Base-by-base conservation (phyloP, 2,329 filamentous ascomycete genomes). In the Trichoderma arundinaceum region DNA sequence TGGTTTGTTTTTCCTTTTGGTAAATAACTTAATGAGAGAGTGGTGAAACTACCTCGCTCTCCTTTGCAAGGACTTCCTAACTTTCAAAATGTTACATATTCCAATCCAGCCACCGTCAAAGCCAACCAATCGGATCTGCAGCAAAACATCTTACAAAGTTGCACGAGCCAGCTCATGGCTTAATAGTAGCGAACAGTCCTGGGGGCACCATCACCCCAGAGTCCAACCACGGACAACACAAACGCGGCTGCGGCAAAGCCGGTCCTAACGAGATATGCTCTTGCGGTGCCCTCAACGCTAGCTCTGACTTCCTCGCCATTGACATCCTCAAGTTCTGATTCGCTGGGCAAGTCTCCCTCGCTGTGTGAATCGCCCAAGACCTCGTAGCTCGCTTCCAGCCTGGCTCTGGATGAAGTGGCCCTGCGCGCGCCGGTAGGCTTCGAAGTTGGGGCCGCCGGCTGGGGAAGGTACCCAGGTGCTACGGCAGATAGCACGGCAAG, bases 351-450 rank as follows among this genome's bases (percentile, higher is more conserved):
- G 49, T 65, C 66, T 2, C 78, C 75, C 67, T 85, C 81, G 68
- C 80, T 83, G 68, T 79, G 78, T n/a, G 80, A 77, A 33, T 87
- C 82, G 49, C 84, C 82, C 28, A 90, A 79, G 9, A 90, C 85
- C 77, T 92, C 89, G 77, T 90, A 92, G 82, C 87, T 91, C 52
- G 86, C 84, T 76, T 92, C 90, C 81, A 91, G 85, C 68, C 82
- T 82, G 67, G 78, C 73, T 68, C 79, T 73, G 67, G 65, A 74
- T 56, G 66, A 71, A 70, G 38, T 73, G 72, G 70, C 68, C 73
- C 75, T 74, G 68, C 61, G 62, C 72, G 67, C 53, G 38, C 51
- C 28, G 60, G 72, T 69, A 51, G 56, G 72, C 77, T 53, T 66
- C 15, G 49, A 58, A n/a, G 38, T n/a, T 22, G 63, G 66, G 66